Evolutionary conservation across 106 monocot species (phyloP).

Genomic region (Hemerocallis citrina): DNA sequence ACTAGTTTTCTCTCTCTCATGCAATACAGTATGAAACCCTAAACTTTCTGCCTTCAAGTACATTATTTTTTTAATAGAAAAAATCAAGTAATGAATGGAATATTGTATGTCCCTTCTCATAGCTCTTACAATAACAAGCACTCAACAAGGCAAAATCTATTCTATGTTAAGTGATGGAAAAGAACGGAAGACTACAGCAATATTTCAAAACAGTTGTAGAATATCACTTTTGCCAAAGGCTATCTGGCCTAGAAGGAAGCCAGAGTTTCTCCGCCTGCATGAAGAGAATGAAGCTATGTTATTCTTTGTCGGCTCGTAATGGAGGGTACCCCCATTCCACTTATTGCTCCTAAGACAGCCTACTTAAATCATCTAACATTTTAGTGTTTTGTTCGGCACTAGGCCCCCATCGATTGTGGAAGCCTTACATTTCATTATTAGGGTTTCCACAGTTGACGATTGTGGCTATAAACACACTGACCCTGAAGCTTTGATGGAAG

Average conservation of each 20-base stretch:
- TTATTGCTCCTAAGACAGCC: neutral
- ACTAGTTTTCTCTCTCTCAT: conserved; percentile 1
- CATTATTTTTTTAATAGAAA: neutral
- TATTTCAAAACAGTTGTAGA: neutral
- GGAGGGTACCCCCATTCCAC: conserved; percentile 5
- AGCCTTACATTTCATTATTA: neutral
- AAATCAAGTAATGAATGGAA: conserved; percentile 1
- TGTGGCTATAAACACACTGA: neutral
- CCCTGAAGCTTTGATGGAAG: neutral
- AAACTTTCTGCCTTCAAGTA: conserved; percentile 6
- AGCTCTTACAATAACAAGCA: neutral
- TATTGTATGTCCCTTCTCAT: neutral
- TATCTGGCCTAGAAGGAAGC: conserved; percentile 5
- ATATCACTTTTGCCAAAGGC: conserved; percentile 3
- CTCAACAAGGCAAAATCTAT: neutral
- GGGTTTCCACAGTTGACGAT: neutral
- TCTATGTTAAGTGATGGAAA: conserved; percentile 6
- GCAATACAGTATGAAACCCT: conserved; percentile 5
- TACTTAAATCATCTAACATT: neutral
- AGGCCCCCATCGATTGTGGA: neutral
- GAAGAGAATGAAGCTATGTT: neutral
- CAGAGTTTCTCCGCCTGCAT: neutral
- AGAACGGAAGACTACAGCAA: conserved; percentile 2
- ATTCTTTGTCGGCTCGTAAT: conserved; percentile 2
- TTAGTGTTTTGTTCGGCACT: conserved; percentile 1